These are phyloP conservation scores for Globisporangium cederbergense DNA, from an alignment of 352 stramenopile genomes.

Conservation along the genomic window DNA sequence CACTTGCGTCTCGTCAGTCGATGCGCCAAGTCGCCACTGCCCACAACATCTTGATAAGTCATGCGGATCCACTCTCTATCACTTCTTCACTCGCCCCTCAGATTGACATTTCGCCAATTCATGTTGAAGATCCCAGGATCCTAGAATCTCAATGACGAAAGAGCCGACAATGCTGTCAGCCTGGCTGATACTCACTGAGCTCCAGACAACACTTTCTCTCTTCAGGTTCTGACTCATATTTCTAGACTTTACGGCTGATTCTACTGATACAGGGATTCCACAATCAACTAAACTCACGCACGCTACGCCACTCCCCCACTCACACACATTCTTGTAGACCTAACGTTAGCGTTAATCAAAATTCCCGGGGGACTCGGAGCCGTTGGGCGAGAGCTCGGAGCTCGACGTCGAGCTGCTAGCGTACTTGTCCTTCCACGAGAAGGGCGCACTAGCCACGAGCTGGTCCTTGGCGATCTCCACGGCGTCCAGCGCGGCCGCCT, in stretches of 20 bases:
- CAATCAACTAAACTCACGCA: neutral
- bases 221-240: neutral
- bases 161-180: no score
- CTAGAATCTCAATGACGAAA: no score
- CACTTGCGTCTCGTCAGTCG: neutral
- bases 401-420: conserved; percentile 12
- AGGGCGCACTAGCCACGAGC: conserved; percentile 23
- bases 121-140: no score
- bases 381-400: conserved; percentile 12
- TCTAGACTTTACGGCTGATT: neutral
- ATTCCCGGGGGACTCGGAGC: neutral
- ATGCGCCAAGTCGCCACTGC: neutral
- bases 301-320: neutral
- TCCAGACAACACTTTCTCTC: neutral
- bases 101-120: neutral
- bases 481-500: conserved; percentile 30
- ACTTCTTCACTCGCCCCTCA: neutral
- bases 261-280: neutral
- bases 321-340: no score
- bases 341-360: neutral
- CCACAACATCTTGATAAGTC: neutral
- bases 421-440: conserved; percentile 11
- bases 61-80: neutral
- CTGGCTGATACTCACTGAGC: no score
- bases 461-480: conserved; percentile 26